Conservation (phyloP, 202 grass and related monocot genomes). For the Schoenoplectus triqueter region DNA sequence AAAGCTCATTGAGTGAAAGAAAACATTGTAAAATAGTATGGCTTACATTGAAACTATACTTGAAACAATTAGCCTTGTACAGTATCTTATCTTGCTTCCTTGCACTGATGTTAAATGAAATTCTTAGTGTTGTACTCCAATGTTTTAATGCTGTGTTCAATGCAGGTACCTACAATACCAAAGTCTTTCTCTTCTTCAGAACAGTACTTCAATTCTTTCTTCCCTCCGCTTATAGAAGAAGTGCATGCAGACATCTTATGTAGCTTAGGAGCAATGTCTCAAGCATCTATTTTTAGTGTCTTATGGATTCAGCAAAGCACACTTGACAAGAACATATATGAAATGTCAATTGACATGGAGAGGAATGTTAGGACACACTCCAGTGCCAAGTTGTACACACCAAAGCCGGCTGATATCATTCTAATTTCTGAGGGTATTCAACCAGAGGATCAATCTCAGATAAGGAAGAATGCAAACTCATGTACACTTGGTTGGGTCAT, state of each 20-base stretch:
- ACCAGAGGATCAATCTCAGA: slow-evolving; percentile 55
- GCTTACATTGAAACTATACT: not conserved
- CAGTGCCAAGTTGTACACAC: slow-evolving; percentile 53
- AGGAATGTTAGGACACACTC: slow-evolving; percentile 26
- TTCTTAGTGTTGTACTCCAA: not conserved
- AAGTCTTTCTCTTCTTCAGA: slow-evolving; percentile 53
- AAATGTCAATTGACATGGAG: slow-evolving; percentile 56
- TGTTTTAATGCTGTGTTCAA: slow-evolving; percentile 30
- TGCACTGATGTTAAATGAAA: slow-evolving; percentile 23
- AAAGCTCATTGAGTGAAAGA: not conserved
- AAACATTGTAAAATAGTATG: slow-evolving; percentile 21
- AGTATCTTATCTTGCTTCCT: slow-evolving; percentile 4
- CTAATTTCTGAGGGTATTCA: slow-evolving; percentile 56
- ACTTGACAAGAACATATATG: slow-evolving; percentile 41
- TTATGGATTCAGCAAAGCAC: slow-evolving; percentile 42
- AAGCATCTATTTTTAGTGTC: slow-evolving; percentile 44
- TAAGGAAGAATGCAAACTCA: slow-evolving; percentile 52
- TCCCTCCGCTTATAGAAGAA: slow-evolving; percentile 70
- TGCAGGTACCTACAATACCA: slow-evolving; percentile 70
- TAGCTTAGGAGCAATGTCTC: slow-evolving; percentile 59
- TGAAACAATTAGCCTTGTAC: slow-evolving; percentile 23
- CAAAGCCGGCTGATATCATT: slow-evolving; percentile 62
- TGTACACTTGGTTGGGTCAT: slow-evolving; percentile 61
- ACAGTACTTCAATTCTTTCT: slow-evolving; percentile 68
- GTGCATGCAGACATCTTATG: slow-evolving; percentile 61